A percentile compares a stretch with the other conserved stretches of the same genome.
These are phyloP conservation scores for Pseudogymnoascus destructans DNA, from an alignment of 2,329 filamentous ascomycete species.

Conservation along the genomic window DNA sequence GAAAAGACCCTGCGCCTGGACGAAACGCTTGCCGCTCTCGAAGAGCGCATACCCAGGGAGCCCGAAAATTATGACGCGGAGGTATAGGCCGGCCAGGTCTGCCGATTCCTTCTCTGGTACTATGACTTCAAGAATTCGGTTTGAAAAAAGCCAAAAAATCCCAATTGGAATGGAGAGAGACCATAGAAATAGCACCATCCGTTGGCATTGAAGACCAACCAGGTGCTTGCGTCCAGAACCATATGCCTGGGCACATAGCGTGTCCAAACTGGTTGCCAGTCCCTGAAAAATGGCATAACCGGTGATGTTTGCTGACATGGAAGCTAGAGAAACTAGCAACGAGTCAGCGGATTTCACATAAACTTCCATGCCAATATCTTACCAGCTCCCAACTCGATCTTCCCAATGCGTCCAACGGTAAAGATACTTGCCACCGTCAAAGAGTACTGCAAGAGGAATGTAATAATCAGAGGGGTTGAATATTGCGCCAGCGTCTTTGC, in stretches of 20 bases:
- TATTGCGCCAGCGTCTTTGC: slow-evolving; percentile 65
- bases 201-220: slow-evolving; percentile 70
- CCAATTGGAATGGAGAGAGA: slow-evolving; percentile 58
- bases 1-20: slow-evolving; percentile 73
- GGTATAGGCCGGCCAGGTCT: slow-evolving; percentile 56
- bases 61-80: slow-evolving; percentile 56
- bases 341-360: not conserved
- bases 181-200: slow-evolving; percentile 69
- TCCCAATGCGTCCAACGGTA: slow-evolving; percentile 63
- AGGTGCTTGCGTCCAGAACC: slow-evolving; percentile 82
- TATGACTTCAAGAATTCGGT: slow-evolving; percentile 49
- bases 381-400: slow-evolving; percentile 47
- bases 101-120: slow-evolving; percentile 63
- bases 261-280: slow-evolving; percentile 83
- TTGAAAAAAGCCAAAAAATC: slow-evolving; percentile 56
- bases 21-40: slow-evolving; percentile 65
- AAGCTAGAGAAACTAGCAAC: slow-evolving; percentile 43
- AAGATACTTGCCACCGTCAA: slow-evolving; percentile 74
- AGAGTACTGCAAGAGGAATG: slow-evolving; percentile 70
- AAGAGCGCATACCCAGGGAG: slow-evolving; percentile 66
- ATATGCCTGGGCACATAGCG: slow-evolving; percentile 85
- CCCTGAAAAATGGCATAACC: slow-evolving; percentile 69
- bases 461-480: slow-evolving; percentile 56
- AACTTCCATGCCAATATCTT: not conserved
- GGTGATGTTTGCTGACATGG: slow-evolving; percentile 70